A percentile compares a stretch with the other conserved stretches of the same genome.
Evolutionary conservation across 2,329 filamentous ascomycete species (phyloP).

Genomic region (Fusarium avenaceum): DNA sequence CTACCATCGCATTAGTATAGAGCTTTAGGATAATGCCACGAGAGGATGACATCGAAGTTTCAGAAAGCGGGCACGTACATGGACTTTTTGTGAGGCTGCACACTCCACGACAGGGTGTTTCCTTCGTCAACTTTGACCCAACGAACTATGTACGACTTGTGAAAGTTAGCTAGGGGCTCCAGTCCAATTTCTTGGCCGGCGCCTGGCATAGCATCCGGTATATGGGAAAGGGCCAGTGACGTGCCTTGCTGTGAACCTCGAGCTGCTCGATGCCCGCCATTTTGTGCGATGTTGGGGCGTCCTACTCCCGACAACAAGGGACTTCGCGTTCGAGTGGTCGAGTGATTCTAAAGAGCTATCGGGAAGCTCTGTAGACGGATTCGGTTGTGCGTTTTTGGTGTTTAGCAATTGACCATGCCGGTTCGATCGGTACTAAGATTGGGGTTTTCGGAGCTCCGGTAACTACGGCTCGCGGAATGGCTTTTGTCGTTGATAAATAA

Average conservation of each 20-base stretch:
- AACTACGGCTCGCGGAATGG: slow-evolving; percentile 29
- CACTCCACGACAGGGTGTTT: slow-evolving; percentile 96
- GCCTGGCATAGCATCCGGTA: slow-evolving; percentile 1
- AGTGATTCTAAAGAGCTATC: slow-evolving; percentile 14
- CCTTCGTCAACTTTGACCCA: slow-evolving; percentile 94
- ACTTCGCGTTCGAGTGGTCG: slow-evolving; percentile 19
- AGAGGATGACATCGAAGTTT: not conserved
- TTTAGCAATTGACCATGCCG: slow-evolving; percentile 44
- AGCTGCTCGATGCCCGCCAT: slow-evolving; percentile 98
- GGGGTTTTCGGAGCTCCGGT: slow-evolving; percentile 29
- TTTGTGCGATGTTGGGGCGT: slow-evolving; percentile 39
- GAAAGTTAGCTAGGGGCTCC: slow-evolving; percentile 41
- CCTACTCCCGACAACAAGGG: slow-evolving; percentile 8
- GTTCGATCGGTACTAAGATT: slow-evolving; percentile 36
- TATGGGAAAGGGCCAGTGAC: slow-evolving; percentile 14
- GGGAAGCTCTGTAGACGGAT: slow-evolving; percentile 22
- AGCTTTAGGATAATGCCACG: not conserved
- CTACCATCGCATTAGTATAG: slow-evolving; percentile 56
- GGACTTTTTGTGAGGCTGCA: slow-evolving; percentile 98
- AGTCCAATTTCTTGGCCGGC: not conserved
- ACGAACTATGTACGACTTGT: slow-evolving; percentile 96
- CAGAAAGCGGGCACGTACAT: slow-evolving; percentile 67
- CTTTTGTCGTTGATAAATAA: slow-evolving; percentile 22
- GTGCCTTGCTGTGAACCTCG: slow-evolving; percentile 96
- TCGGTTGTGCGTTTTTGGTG: slow-evolving; percentile 31